These are phyloP conservation scores for Calonectria honghensis DNA, from an alignment of 2,329 filamentous ascomycete genomes.

Conservation along the genomic window DNA sequence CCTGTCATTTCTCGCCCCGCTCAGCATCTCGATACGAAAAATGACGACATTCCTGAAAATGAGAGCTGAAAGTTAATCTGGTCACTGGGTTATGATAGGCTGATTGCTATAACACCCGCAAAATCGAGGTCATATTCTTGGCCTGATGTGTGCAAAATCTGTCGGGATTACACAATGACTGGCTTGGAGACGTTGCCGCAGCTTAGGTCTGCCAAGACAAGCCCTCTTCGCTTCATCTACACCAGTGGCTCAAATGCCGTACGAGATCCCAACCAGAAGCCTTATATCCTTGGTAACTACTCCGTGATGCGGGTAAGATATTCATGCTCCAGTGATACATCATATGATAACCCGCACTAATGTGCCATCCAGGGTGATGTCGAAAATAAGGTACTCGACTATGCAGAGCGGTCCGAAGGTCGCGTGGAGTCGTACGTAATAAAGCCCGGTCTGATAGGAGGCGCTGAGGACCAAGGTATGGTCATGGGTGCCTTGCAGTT, in stretches of 20 bases:
- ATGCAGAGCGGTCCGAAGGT: constrained; percentile 62
- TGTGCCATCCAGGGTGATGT: constrained; percentile 64
- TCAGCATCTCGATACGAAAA: background rate
- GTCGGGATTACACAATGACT: constrained; percentile 58
- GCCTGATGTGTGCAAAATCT: constrained; percentile 64
- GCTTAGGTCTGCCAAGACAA: constrained; percentile 45
- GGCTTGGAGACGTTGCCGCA: constrained; percentile 61
- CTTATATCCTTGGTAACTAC: constrained; percentile 63
- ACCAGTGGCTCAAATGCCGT: constrained; percentile 67
- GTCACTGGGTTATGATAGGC: constrained; percentile 33
- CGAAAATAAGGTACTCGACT: constrained; percentile 65
- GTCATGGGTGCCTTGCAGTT: constrained; percentile 25
- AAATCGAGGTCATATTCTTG: constrained; percentile 56
- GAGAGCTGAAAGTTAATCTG: background rate
- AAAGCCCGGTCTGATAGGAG: constrained; percentile 65
- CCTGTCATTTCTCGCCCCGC: background rate
- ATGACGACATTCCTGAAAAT: background rate
- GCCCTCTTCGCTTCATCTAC: constrained; percentile 69
- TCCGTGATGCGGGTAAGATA: constrained; percentile 67
- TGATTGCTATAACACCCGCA: constrained; percentile 64
- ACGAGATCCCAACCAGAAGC: constrained; percentile 67
- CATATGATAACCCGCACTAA: background rate
- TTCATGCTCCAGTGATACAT: background rate
- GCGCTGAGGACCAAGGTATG: constrained; percentile 26
- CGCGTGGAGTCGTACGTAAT: constrained; percentile 62